Evolutionary conservation across 2,329 filamentous ascomycete species (phyloP).

Genomic region (Trichocomaceae sp.): DNA sequence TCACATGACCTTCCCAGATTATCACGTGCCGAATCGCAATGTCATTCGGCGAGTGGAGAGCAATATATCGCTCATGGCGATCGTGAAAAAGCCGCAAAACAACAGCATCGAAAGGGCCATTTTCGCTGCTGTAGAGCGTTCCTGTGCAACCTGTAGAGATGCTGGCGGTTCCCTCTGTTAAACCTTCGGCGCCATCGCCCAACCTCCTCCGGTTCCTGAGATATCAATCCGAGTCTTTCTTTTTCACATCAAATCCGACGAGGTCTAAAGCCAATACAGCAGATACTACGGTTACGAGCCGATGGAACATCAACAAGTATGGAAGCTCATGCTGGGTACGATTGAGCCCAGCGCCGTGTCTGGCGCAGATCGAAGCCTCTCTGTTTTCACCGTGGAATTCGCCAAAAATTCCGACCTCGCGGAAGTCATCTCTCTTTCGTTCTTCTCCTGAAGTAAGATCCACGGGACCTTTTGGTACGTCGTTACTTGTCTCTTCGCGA

Average conservation of each 20-base stretch:
- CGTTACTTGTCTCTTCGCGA: slow-evolving; percentile 18
- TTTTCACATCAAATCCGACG: slow-evolving; percentile 40
- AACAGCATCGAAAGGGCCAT: slow-evolving; percentile 1
- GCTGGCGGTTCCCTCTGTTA: slow-evolving; percentile 30
- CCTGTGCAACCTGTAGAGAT: slow-evolving; percentile 21
- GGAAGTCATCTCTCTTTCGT: slow-evolving; percentile 4
- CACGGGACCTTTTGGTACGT: neutral
- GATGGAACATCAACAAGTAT: slow-evolving; percentile 14
- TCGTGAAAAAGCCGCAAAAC: neutral
- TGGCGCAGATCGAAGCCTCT: slow-evolving; percentile 25
- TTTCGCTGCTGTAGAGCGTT: slow-evolving; percentile 1
- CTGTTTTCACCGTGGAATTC: slow-evolving; percentile 20
- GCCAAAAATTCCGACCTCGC: slow-evolving; percentile 2
- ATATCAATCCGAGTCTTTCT: slow-evolving; percentile 58
- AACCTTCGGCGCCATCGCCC: slow-evolving; percentile 44
- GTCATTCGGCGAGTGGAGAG: neutral
- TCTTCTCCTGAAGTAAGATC: neutral
- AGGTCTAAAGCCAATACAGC: slow-evolving; percentile 1
- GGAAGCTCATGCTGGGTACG: slow-evolving; percentile 19
- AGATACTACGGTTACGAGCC: slow-evolving; percentile 12
- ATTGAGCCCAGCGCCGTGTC: slow-evolving; percentile 17
- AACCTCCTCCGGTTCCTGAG: slow-evolving; percentile 65
- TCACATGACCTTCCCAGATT: neutral
- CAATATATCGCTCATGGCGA: slow-evolving; percentile 3
- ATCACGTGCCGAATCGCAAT: neutral